Base-by-base conservation (phyloP, 345 rosid genomes). In the Citrus glauca region DNA sequence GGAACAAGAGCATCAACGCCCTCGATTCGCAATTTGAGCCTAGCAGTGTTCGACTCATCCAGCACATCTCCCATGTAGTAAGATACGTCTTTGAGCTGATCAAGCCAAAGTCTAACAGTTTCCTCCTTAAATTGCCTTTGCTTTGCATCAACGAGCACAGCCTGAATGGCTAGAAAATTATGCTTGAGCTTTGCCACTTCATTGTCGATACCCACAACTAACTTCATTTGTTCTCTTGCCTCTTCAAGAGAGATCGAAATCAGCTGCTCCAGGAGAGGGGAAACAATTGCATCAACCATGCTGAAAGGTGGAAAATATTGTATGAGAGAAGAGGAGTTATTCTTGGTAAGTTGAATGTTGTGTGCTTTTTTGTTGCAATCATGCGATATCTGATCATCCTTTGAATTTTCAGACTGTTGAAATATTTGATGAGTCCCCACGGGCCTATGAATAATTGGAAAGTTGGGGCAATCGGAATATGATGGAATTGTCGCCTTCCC, bases 21-120 rank as follows among this genome's bases (percentile, higher is more conserved):
- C 60, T 74, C 60, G 3, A 25, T 42, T 28, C 20, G 77, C 69
- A 74, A 2, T 20, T 74, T 74, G 10, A 74, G 40, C 40, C 40
- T 72, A 22, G 76, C 76, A 1, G 76, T 72, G 53, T 13, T 57
- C 76, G 66, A 72, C 32, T 72, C 76, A 72, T 72, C 76, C 48
- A 72, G 59, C 66, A 57, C 66, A 28, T 71, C 74, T 28, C 53
- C 74, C 37, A 50, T 71, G 76, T 72, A 25, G 63, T 53, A 55
- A 38, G 74, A 53, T 30, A 17, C 74, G 25, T 71, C 62, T 57
- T 10, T 69, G 59, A 69, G 72, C 5, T 27, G 32, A 16, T 69
- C 59, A 11, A 72, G 38, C 75, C 75, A 72, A 22, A 32, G 10
- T 72, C 30, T 24, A 25, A 72, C 75, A n/a, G 22, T 13, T 10